Conservation (phyloP, 345 rosid genomes). For the Corchorus capsularis region DNA sequence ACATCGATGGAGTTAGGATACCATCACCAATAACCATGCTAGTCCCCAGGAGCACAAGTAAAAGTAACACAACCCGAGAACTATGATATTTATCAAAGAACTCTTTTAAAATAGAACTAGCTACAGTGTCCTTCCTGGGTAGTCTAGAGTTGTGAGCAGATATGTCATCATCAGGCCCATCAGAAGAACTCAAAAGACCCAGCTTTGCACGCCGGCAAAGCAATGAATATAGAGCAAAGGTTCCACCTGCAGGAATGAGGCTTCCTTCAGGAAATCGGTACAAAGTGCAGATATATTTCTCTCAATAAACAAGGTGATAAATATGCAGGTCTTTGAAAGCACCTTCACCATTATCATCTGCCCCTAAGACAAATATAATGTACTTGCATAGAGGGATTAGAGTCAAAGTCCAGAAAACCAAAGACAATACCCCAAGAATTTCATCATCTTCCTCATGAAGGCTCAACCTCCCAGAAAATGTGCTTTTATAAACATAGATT, state of each 20-base stretch:
- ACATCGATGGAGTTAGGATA: constrained; percentile 43
- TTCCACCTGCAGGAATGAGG: constrained; percentile 36
- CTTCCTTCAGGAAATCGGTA: constrained; percentile 17
- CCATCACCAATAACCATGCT: constrained; percentile 50
- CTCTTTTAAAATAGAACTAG: constrained; percentile 28
- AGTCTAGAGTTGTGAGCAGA: constrained; percentile 22
- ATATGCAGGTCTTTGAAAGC: constrained; percentile 19
- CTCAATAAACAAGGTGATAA: constrained; percentile 18
- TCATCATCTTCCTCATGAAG: constrained; percentile 34
- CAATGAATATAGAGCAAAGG: constrained; percentile 44
- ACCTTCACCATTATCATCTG: constrained; percentile 44
- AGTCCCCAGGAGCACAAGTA: constrained; percentile 43
- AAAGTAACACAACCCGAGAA: constrained; percentile 34
- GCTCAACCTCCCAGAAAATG: constrained; percentile 32
- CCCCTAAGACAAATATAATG: constrained; percentile 35
- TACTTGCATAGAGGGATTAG: constrained; percentile 43
- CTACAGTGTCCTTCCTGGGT: constrained; percentile 30
- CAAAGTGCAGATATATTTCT: neutral
- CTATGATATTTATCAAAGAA: constrained; percentile 32
- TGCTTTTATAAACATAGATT: constrained; percentile 35
- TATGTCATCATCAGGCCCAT: constrained; percentile 14
- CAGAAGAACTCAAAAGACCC: constrained; percentile 27
- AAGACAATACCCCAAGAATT: constrained; percentile 40
- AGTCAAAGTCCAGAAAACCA: constrained; percentile 47
- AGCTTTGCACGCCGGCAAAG: constrained; percentile 35